Conservation (phyloP, 2,329 filamentous ascomycete genomes). For the Cadophora sp. region DNA sequence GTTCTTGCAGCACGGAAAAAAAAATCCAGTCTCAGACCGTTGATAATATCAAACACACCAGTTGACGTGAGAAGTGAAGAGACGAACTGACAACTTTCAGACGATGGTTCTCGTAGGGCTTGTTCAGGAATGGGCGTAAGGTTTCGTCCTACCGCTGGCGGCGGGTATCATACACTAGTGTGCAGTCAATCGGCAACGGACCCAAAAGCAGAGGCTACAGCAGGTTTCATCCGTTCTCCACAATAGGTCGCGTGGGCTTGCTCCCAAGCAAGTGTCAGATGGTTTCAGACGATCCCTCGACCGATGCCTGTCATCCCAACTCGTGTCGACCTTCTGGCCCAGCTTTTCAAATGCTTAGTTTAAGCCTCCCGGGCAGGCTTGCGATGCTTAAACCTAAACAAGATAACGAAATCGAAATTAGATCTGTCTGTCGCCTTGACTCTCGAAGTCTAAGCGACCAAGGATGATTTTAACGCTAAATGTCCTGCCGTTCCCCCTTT, state of each 20-base stretch:
- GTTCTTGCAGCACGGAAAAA: conserved; percentile 20
- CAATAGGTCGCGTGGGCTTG: conserved; percentile 8
- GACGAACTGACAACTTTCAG: conserved; percentile 7
- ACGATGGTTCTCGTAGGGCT: neutral
- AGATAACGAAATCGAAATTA: neutral
- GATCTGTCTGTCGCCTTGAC: neutral
- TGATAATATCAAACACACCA: conserved; percentile 2
- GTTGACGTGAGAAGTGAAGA: neutral
- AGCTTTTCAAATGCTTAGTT: neutral
- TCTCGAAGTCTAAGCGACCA: neutral
- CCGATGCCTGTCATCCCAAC: conserved; percentile 8
- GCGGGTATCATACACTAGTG: conserved; percentile 6
- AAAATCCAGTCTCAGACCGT: conserved; percentile 3
- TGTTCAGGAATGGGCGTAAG: neutral
- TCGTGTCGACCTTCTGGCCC: conserved; percentile 1
- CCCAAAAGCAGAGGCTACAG: neutral
- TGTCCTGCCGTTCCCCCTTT: neutral
- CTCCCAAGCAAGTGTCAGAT: conserved; percentile 6
- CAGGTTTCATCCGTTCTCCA: conserved; percentile 5
- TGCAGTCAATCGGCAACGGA: neutral
- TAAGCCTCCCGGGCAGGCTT: neutral
- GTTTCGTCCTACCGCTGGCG: neutral
- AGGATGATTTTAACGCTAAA: neutral
- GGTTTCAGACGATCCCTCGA: conserved; percentile 13
- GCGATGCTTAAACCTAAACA: neutral